Evolutionary conservation across 495 filamentous ascomycete genomes (phyloP).

Genomic region (Trichoderma orchidacearum): DNA sequence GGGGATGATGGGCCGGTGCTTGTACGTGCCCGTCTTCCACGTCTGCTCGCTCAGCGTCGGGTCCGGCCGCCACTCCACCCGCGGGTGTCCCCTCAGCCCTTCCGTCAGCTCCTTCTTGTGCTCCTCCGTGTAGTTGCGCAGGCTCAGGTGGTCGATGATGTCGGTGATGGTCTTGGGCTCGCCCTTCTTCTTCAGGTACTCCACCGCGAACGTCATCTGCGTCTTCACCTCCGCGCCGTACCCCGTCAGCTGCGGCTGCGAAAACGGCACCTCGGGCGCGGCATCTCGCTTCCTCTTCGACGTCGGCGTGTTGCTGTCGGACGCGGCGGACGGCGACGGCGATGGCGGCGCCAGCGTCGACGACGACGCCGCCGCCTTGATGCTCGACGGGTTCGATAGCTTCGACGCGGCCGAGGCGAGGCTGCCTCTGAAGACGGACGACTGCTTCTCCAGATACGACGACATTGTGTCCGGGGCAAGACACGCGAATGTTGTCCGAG

Average conservation of each 20-base stretch:
- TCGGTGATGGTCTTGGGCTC: constrained; percentile 55
- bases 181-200: constrained; percentile 69
- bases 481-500: background rate
- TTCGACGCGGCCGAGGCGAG: constrained; percentile 34
- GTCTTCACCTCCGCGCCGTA: constrained; percentile 70
- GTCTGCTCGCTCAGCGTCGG: constrained; percentile 39
- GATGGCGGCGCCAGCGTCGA: constrained; percentile 21
- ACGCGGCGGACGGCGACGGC: constrained; percentile 27
- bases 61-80: constrained; percentile 55
- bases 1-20: constrained; percentile 63
- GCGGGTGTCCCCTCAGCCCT: constrained; percentile 44
- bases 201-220: constrained; percentile 69
- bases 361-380: constrained; percentile 23
- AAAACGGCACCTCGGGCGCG: constrained; percentile 44
- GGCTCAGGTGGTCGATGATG: constrained; percentile 62
- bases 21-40: constrained; percentile 51
- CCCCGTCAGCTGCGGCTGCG: constrained; percentile 65
- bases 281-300: constrained; percentile 47
- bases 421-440: constrained; percentile 30
- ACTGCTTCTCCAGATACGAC: constrained; percentile 34
- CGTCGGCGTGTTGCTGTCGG: constrained; percentile 30
- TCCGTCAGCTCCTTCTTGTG: constrained; percentile 30
- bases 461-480: constrained; percentile 22
- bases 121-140: constrained; percentile 34
- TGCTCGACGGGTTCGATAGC: constrained; percentile 21